These are phyloP conservation scores for Neurospora pannonica DNA, from an alignment of 495 filamentous ascomycete genomes.

Conservation along the genomic window DNA sequence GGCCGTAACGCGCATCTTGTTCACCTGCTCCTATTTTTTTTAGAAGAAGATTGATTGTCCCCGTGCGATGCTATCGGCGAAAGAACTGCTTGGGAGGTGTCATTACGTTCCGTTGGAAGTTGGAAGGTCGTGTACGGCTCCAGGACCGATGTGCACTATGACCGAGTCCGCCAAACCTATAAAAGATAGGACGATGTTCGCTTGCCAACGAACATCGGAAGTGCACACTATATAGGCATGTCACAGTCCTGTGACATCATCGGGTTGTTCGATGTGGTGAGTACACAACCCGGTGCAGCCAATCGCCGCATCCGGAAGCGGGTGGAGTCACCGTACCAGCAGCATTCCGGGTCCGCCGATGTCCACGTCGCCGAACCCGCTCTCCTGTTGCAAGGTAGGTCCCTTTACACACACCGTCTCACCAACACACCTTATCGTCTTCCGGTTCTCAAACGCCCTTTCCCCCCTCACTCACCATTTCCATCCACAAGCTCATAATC, in stretches of 20 bases:
- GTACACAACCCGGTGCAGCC: neutral
- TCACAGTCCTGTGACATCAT: too few relatives aligned
- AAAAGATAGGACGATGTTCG: too few relatives aligned
- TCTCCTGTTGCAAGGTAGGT: neutral
- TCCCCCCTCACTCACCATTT: neutral
- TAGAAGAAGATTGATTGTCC: neutral
- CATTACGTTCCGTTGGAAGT: too few relatives aligned
- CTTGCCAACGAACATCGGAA: too few relatives aligned
- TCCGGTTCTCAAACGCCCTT: neutral
- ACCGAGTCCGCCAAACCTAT: too few relatives aligned
- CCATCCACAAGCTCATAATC: neutral
- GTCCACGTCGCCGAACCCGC: neutral
- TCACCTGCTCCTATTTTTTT: neutral
- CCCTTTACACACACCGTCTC: neutral
- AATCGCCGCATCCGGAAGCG: neutral
- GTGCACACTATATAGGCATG: too few relatives aligned
- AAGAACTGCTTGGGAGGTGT: neutral
- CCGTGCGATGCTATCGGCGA: neutral
- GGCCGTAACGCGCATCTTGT: neutral
- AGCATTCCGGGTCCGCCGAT: neutral
- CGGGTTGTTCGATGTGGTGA: too few relatives aligned
- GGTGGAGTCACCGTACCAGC: neutral
- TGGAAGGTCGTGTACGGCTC: too few relatives aligned
- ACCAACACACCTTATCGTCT: neutral
- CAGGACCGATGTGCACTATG: too few relatives aligned